Evolutionary conservation across 192 early-diverging fungal species (phyloP), one percentile per base, ranked within the genome.

Genomic region (Neocallimastix lanati): DNA sequence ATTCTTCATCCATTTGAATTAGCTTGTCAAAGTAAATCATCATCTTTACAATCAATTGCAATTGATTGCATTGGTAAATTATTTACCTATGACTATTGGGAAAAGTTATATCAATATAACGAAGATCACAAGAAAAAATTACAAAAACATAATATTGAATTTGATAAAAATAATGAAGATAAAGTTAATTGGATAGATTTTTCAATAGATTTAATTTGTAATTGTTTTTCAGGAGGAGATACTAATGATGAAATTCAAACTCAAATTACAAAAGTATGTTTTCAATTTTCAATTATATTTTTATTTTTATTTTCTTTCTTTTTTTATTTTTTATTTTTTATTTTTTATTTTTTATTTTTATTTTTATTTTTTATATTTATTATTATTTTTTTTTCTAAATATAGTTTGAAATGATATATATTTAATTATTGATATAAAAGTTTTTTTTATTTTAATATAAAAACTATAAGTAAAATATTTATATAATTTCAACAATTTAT

Each of bases 221-320:
- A 93, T 78, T 89, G 91, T 77, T 93, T 94, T 83, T 88, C 88
- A 40, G 92, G 92, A 78, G 93, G 94, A 79, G 83, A 85, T 36
- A 95, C 93, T 0, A 92, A 93, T 78, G 94, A 96, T 28, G 93
- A 90, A 79, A 91, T 98, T 14, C 94, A 96, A 83, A 80, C 96
- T 80, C 96, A 98, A 82, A 93, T 98, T 14, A 89, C 96, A 78
- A 96, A 96, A 85, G 90, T 88, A 82, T 76, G 33, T 27, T 37
- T 6, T 28, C 29, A 11, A 28, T n/a, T 29, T 35, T 28, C n/a
- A 28, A 35, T 15, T n/a, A n/a, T n/a, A n/a, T n/a, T n/a, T n/a
- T n/a, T n/a, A n/a, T n/a, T n/a, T n/a, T n/a, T n/a, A n/a, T n/a
- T n/a, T n/a, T n/a, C n/a, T n/a, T n/a, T n/a, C n/a, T n/a, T n/a